A percentile compares a stretch with the other conserved stretches of the same genome.
These are phyloP conservation scores for Kuraishia hungarica DNA, from an alignment of 805 yeast genomes.

Conservation along the genomic window DNA sequence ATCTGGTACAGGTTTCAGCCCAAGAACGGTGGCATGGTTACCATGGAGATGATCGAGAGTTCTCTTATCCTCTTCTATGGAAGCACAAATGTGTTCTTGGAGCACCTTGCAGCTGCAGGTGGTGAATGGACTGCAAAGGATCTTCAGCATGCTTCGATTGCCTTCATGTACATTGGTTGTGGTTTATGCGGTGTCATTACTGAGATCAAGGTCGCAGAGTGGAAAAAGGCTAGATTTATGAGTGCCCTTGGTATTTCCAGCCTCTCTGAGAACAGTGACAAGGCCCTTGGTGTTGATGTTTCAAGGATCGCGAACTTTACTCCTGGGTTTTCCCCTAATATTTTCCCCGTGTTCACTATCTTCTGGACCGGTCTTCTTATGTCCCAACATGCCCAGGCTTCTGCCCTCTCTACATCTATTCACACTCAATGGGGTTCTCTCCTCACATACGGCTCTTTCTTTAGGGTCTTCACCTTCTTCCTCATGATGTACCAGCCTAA, in stretches of 20 bases:
- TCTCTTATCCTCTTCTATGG: slow-evolving; percentile 83
- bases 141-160: slow-evolving; percentile 83
- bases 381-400: slow-evolving; percentile 91
- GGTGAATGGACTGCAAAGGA: slow-evolving; percentile 89
- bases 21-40: slow-evolving; percentile 34
- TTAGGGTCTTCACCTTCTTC: slow-evolving; percentile 59
- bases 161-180: slow-evolving; percentile 84
- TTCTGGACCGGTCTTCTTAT: slow-evolving; percentile 95
- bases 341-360: slow-evolving; percentile 87
- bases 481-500: slow-evolving; percentile 39
- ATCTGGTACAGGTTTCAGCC: slow-evolving; percentile 32
- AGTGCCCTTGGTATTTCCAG: slow-evolving; percentile 2
- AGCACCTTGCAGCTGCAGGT: slow-evolving; percentile 71
- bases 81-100: slow-evolving; percentile 79
- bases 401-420: slow-evolving; percentile 64
- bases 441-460: slow-evolving; percentile 72
- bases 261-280: slow-evolving; percentile 2
- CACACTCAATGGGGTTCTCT: slow-evolving; percentile 92
- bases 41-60: slow-evolving; percentile 84
- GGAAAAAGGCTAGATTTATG: slow-evolving; percentile 36
- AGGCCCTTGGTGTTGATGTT: slow-evolving; percentile 12
- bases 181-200: slow-evolving; percentile 86
- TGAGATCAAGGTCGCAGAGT: slow-evolving; percentile 54
- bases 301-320: slow-evolving; percentile 22
- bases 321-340: slow-evolving; percentile 85